Conservation (phyloP, 805 yeast species). For the Kluyveromyces nonfermentans region DNA sequence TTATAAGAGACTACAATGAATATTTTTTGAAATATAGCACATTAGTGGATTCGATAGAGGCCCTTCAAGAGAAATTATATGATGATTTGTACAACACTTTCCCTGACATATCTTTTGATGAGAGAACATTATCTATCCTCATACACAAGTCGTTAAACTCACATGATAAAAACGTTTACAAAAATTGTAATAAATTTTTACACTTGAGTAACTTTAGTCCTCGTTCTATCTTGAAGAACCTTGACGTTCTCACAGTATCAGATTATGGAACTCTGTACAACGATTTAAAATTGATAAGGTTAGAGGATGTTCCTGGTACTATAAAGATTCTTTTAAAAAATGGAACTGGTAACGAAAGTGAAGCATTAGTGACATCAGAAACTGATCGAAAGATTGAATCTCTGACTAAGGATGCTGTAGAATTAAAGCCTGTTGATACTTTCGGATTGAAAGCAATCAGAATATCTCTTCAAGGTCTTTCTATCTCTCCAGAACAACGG, state of each 20-base stretch:
- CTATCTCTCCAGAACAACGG: conserved; percentile 23
- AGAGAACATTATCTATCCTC: conserved; percentile 52
- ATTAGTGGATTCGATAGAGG: conserved; percentile 28
- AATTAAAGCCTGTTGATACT: conserved; percentile 59
- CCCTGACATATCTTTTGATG: conserved; percentile 35
- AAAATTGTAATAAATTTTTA: conserved; percentile 10
- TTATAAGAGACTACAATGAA: conserved; percentile 60
- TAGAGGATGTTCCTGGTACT: conserved; percentile 19
- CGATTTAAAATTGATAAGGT: conserved; percentile 26
- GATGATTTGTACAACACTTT: conserved; percentile 35
- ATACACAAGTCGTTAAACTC: conserved; percentile 35
- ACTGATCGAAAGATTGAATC: conserved; percentile 28
- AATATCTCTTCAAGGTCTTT: conserved; percentile 54
- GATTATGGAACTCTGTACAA: conserved; percentile 32
- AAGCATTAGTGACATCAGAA: conserved; percentile 1
- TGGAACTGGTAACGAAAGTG: neutral
- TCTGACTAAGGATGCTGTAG: conserved; percentile 45
- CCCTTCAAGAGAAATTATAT: conserved; percentile 31
- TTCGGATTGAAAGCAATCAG: conserved; percentile 72
- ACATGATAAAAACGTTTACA: conserved; percentile 2
- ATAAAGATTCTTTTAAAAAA: conserved; percentile 14
- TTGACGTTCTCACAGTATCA: conserved; percentile 21
- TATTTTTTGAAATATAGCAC: conserved; percentile 34
- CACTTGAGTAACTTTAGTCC: conserved; percentile 13
- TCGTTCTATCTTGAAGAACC: conserved; percentile 15